These are phyloP conservation scores for Meyerozyma smithsonii DNA, from an alignment of 1,139 yeast species.

Conservation along the genomic window DNA sequence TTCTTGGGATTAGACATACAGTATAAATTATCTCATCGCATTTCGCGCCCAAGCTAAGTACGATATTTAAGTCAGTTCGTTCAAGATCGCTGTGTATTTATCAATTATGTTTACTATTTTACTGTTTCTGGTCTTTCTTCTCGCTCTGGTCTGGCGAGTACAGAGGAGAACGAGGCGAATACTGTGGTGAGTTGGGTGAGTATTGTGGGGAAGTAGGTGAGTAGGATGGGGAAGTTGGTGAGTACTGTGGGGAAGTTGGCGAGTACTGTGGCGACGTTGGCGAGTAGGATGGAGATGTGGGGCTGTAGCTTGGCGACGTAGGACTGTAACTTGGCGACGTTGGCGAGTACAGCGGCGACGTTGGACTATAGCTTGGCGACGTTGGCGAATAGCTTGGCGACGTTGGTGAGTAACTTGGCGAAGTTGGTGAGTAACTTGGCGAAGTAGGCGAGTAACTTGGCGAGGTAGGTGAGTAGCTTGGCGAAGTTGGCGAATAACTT, in stretches of 20 bases:
- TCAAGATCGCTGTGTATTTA: background rate
- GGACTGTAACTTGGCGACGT: conserved; percentile 65
- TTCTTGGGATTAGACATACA: background rate
- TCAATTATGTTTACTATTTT: conserved; percentile 1
- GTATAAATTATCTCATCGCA: background rate
- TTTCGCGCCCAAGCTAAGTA: background rate
- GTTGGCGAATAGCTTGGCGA: conserved; percentile 56
- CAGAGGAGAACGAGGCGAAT: conserved; percentile 11
- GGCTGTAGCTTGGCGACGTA: conserved; percentile 58
- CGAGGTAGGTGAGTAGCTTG: conserved; percentile 68
- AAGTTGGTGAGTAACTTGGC: conserved; percentile 67
- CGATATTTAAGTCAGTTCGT: too few species aligned
- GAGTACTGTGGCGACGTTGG: conserved; percentile 45
- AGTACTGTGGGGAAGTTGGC: conserved; percentile 33
- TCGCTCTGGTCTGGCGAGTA: conserved; percentile 9
- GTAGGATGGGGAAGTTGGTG: conserved; percentile 20
- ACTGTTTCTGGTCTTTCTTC: conserved; percentile 4
- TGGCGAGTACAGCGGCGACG: conserved; percentile 62
- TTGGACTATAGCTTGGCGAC: conserved; percentile 52
- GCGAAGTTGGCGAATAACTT: conserved; percentile 66
- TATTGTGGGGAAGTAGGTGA: conserved; percentile 15
- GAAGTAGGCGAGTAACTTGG: conserved; percentile 69
- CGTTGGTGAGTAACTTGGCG: conserved; percentile 75
- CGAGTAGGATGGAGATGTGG: conserved; percentile 56
- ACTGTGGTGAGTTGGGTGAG: conserved; percentile 13